Conservation (phyloP, 768 basidiomycete species). For the Amanita rubescens region DNA sequence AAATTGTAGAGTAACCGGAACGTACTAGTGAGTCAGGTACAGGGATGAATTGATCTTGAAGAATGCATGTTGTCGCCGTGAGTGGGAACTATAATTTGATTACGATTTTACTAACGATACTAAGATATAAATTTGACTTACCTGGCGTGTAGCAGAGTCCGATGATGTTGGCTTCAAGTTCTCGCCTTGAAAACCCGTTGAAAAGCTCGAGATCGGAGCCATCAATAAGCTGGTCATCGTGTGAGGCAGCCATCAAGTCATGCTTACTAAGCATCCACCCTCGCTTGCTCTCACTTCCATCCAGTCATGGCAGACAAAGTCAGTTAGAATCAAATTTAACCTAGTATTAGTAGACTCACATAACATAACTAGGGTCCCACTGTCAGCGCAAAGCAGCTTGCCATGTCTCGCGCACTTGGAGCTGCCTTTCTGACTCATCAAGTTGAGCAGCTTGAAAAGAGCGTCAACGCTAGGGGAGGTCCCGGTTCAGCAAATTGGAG, state of each 20-base stretch:
- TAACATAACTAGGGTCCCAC: background rate
- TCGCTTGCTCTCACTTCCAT: background rate
- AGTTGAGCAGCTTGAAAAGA: slow-evolving; percentile 81
- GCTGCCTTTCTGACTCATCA: slow-evolving; percentile 85
- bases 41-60: background rate
- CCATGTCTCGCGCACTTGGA: slow-evolving; percentile 82
- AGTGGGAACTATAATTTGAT: background rate
- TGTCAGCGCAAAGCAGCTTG: slow-evolving; percentile 44
- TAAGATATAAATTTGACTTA: background rate
- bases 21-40: background rate
- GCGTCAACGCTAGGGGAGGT: slow-evolving; percentile 43
- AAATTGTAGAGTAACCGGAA: background rate
- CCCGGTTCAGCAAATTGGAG: slow-evolving; percentile 51
- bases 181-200: no score
- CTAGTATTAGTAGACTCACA: no score
- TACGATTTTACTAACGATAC: background rate
- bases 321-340: background rate
- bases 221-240: no score
- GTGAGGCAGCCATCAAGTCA: background rate
- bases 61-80: background rate
- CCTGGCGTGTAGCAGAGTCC: background rate
- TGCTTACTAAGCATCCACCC: background rate
- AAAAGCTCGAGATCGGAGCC: no score
- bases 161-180: no score
- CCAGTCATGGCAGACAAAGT: background rate